phyloP scores from a whole-genome alignment of 805 yeast genomes.

The Hagleromyces aurorensis region DNA sequence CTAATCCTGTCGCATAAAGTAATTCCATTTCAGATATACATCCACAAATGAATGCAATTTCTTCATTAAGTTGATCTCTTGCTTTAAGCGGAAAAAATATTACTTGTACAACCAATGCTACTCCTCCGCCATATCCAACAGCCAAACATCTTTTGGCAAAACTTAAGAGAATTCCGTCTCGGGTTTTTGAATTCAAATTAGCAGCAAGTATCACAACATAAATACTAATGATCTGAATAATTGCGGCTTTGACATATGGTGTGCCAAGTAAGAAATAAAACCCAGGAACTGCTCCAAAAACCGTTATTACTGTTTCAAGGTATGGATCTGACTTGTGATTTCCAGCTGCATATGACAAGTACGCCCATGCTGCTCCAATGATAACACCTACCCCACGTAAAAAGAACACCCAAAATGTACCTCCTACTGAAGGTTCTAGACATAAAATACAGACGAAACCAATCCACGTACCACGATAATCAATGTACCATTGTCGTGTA shows the following conservation, averaged over 20 bases:
- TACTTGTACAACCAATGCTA: constrained; percentile 40
- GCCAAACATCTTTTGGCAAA: constrained; percentile 46
- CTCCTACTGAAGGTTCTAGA: constrained; percentile 44
- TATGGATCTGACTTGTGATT: constrained; percentile 34
- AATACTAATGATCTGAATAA: constrained; percentile 40
- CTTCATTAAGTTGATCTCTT: constrained; percentile 36
- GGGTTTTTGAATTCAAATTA: constrained; percentile 31
- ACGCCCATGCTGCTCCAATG: constrained; percentile 43
- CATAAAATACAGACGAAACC: constrained; percentile 46
- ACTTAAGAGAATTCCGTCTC: constrained; percentile 35
- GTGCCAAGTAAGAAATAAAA: constrained; percentile 39
- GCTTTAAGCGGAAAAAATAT: constrained; percentile 42
- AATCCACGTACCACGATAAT: constrained; percentile 43
- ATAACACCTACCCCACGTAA: constrained; percentile 41
- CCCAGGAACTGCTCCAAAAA: constrained; percentile 39
- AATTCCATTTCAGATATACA: constrained; percentile 34
- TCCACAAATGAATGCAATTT: constrained; percentile 35
- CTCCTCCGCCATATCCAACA: constrained; percentile 42
- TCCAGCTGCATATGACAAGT: constrained; percentile 40
- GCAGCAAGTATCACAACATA: constrained; percentile 42
- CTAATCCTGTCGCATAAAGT: constrained; percentile 36
- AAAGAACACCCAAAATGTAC: constrained; percentile 40
- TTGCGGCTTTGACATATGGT: constrained; percentile 44
- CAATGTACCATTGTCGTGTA: constrained; percentile 41
- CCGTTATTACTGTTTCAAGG: constrained; percentile 36